Evolutionary conservation across 2,329 filamentous ascomycete genomes (phyloP), one percentile per base, ranked within the genome.

Genomic region (Escovopsis sp.): DNA sequence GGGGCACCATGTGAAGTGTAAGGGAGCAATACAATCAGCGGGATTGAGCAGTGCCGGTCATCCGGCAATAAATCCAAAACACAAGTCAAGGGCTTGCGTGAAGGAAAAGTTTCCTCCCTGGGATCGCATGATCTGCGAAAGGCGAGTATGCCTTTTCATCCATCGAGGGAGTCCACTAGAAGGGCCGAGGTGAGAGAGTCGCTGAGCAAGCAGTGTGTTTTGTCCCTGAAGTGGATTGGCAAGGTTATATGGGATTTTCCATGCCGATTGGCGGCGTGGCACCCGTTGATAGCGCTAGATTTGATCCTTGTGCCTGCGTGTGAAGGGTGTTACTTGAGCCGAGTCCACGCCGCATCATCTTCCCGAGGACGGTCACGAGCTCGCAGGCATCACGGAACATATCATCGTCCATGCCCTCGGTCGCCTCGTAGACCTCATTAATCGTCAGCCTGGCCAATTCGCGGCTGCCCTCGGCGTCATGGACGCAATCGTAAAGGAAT

Each of bases 361-460:
- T 85, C 6, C 85, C 86, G 1, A 96, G 62, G 0, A 91, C 80
- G 1, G 83, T 82, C 8, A 96, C 88, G 11, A 95, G 71, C 54
- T 89, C 83, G 45, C 86, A 87, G 0, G 88, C 86, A 59, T 96
- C 91, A 49, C 83, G 77, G 57, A 95, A 98, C 68, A 91, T 93
- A 51, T 93, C 86, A 55, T 96, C 88, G 45, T 93, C 85, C 77
- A 96, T 89, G 18, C 85, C 85, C 60, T 95, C 88, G 42, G 82
- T 79, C 2, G 87, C 86, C 44, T 87, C 82, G 57, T 95, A 95
- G 1, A 95, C 89, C 53, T 94, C 86, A 36, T 83, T 74, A 47
- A 96, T 91, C 3, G 88, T 85, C 33, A 80, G 73, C 53, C 85
- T 82, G 10, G 91, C 89, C 12, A 95, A 62, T 42, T 75, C 73